phyloP scores from a whole-genome alignment of 495 filamentous ascomycete genomes.

The Trichoderma virens region DNA sequence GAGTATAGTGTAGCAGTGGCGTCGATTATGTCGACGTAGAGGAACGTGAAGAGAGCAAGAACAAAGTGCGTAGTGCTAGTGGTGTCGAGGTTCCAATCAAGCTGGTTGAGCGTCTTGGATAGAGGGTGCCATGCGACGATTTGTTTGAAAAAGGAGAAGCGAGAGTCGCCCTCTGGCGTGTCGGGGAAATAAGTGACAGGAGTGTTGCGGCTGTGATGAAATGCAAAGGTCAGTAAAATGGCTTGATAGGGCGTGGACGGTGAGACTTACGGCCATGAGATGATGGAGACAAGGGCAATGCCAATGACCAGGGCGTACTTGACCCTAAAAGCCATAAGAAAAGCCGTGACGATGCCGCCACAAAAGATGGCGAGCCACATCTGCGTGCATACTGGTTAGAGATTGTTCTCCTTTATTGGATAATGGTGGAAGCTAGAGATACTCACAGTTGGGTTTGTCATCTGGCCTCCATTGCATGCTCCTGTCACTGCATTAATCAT shows the following conservation, averaged over 20 bases:
- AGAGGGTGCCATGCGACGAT: slow-evolving; percentile 75
- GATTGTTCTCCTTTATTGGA: background rate
- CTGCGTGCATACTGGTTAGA: slow-evolving; percentile 20
- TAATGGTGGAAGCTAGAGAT: background rate
- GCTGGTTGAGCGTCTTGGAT: slow-evolving; percentile 51
- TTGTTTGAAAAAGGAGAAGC: slow-evolving; percentile 71
- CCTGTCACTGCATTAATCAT: slow-evolving; percentile 27
- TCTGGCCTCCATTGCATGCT: slow-evolving; percentile 40
- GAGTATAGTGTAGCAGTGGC: slow-evolving; percentile 63
- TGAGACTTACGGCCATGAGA: slow-evolving; percentile 57
- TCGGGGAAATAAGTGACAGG: slow-evolving; percentile 73
- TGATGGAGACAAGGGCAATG: slow-evolving; percentile 70
- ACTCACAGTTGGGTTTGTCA: slow-evolving; percentile 58
- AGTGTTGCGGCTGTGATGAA: slow-evolving; percentile 41
- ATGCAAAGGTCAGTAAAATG: background rate
- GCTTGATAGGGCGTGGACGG: slow-evolving; percentile 17
- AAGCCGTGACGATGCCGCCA: slow-evolving; percentile 66
- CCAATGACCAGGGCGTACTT: slow-evolving; percentile 77
- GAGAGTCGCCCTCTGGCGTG: slow-evolving; percentile 51
- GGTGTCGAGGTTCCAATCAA: slow-evolving; percentile 57
- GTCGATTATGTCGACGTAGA: slow-evolving; percentile 77
- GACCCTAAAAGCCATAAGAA: slow-evolving; percentile 73
- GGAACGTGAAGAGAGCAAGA: slow-evolving; percentile 72
- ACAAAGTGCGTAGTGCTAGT: slow-evolving; percentile 51
- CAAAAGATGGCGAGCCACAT: slow-evolving; percentile 73